Percentiles rank a stretch among this genome's conserved stretches.
These are phyloP conservation scores for Ophiorrhiza pumila DNA, from an alignment of 257 asterid species.

Conservation along the genomic window DNA sequence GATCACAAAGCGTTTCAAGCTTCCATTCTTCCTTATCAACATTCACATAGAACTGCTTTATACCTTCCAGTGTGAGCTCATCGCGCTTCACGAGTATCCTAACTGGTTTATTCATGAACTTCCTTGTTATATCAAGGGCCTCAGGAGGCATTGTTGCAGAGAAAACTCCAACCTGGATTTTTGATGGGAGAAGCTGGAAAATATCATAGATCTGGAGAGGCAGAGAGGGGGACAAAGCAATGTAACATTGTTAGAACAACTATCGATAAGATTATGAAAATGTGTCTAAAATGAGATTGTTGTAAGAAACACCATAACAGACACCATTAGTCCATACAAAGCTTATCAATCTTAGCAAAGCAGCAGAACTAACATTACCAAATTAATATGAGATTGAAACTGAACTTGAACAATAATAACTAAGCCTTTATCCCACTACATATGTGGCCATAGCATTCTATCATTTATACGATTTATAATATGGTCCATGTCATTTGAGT, in stretches of 20 bases:
- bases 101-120: conserved; percentile 50
- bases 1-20: conserved; percentile 45
- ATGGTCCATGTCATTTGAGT: too few relatives aligned
- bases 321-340: too few relatives aligned
- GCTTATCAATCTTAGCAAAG: too few relatives aligned
- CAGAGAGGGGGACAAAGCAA: not conserved
- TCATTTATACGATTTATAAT: too few relatives aligned
- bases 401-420: too few relatives aligned
- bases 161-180: conserved; percentile 47
- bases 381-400: too few relatives aligned
- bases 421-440: too few relatives aligned
- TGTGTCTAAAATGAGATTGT: too few relatives aligned
- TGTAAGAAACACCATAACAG: too few relatives aligned
- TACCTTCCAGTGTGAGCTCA: conserved; percentile 49
- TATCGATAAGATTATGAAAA: too few relatives aligned
- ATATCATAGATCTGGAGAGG: conserved; percentile 40
- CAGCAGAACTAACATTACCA: too few relatives aligned
- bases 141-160: conserved; percentile 56
- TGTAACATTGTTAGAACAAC: not conserved
- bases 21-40: conserved; percentile 48
- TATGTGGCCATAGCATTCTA: too few relatives aligned
- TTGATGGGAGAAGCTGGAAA: conserved; percentile 48
- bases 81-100: conserved; percentile 50
- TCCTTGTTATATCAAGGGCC: conserved; percentile 49
- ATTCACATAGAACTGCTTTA: conserved; percentile 43